Conservation (phyloP, 225 moss, liverwort and hornwort genomes). For the Thuidium tamariscinum region DNA sequence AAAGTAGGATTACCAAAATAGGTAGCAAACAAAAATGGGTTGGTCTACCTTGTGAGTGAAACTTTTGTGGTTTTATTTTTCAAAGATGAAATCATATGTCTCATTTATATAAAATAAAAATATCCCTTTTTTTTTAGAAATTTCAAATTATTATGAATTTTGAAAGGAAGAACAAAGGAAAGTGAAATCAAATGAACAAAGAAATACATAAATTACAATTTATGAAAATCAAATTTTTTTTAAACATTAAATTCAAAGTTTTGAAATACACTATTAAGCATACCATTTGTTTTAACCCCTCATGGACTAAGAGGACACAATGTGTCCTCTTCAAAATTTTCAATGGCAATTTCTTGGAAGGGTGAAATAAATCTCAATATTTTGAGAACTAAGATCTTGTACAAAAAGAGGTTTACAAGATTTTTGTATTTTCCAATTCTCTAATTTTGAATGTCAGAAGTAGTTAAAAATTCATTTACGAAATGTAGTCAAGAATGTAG, state of each 20-base stretch:
- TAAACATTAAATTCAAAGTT: background rate
- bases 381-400: too few relatives aligned
- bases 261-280: background rate
- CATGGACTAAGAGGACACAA: too few relatives aligned
- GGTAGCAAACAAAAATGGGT: rapidly evolving
- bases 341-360: too few relatives aligned
- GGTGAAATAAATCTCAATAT: too few relatives aligned
- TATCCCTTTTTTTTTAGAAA: rapidly evolving
- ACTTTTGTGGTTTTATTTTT: background rate
- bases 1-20: background rate
- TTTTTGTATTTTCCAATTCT: too few relatives aligned
- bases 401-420: too few relatives aligned
- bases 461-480: too few relatives aligned
- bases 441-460: too few relatives aligned
- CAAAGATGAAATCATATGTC: rapidly evolving
- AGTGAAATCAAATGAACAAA: background rate
- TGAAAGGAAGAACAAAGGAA: rapidly evolving
- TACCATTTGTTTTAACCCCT: rapidly evolving
- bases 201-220: background rate
- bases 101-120: too few relatives aligned
- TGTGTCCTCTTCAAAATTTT: too few relatives aligned
- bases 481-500: too few relatives aligned
- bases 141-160: background rate
- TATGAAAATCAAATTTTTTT: background rate
- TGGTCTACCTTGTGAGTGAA: background rate